phyloP scores from a whole-genome alignment of 495 filamentous ascomycete genomes.

The Penicillium herquei region DNA sequence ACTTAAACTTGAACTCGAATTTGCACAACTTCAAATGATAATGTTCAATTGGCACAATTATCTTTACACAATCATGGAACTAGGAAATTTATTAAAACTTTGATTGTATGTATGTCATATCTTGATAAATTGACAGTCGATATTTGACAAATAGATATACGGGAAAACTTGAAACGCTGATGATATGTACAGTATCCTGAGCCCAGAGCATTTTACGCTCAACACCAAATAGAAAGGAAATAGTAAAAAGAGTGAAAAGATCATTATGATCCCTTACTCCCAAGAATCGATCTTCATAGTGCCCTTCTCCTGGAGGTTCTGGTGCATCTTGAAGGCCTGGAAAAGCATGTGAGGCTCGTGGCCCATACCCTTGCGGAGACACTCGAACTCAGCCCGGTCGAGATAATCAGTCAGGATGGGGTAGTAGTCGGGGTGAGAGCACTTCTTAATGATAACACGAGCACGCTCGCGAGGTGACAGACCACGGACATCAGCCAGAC shows the following conservation, averaged over 20 bases:
- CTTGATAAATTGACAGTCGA: neutral
- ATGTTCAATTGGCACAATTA: too few species aligned
- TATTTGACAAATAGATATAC: neutral
- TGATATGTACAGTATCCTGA: slow-evolving; percentile 18
- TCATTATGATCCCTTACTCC: slow-evolving; percentile 31
- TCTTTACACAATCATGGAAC: too few species aligned
- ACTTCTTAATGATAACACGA: slow-evolving; percentile 82
- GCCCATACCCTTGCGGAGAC: slow-evolving; percentile 82
- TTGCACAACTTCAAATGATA: too few species aligned
- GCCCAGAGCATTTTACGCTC: neutral
- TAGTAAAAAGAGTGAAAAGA: slow-evolving; percentile 39
- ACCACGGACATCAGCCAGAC: slow-evolving; percentile 83
- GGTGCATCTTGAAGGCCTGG: slow-evolving; percentile 87
- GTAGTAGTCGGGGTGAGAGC: slow-evolving; percentile 81
- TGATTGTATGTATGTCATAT: too few species aligned
- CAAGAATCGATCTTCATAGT: slow-evolving; percentile 75
- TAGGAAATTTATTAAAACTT: too few species aligned
- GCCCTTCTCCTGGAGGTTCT: slow-evolving; percentile 73
- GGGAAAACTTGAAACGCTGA: slow-evolving; percentile 3
- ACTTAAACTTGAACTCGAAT: too few species aligned
- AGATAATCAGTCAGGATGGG: slow-evolving; percentile 83
- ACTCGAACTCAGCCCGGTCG: slow-evolving; percentile 84
- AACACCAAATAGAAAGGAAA: neutral
- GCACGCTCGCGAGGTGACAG: slow-evolving; percentile 78
- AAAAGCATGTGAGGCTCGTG: slow-evolving; percentile 87